phyloP scores from a whole-genome alignment of 2,329 filamentous ascomycete species.

The Chrysoporthe deuterocubensis region DNA sequence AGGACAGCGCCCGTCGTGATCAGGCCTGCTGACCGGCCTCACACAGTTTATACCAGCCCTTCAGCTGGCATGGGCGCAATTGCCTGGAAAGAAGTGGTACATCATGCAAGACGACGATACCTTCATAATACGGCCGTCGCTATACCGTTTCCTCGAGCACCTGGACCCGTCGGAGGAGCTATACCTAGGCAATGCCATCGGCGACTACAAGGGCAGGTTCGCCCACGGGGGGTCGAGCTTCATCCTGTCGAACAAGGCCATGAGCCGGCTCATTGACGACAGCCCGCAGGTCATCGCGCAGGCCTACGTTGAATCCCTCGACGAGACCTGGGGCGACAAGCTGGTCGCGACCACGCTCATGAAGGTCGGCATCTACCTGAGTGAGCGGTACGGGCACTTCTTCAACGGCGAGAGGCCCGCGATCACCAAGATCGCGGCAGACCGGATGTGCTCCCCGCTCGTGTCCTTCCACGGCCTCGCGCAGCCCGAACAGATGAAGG shows the following conservation, averaged over 20 bases:
- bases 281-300: constrained; percentile 47
- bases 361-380: constrained; percentile 57
- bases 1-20: not conserved
- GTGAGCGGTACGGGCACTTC: constrained; percentile 56
- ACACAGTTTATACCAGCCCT: constrained; percentile 58
- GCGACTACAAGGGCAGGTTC: constrained; percentile 59
- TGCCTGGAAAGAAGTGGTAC: constrained; percentile 63
- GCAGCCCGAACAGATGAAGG: constrained; percentile 49
- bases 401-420: constrained; percentile 60
- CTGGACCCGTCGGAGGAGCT: constrained; percentile 51
- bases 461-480: constrained; percentile 58
- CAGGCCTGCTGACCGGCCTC: not conserved
- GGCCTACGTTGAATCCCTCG: constrained; percentile 52
- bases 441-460: constrained; percentile 58
- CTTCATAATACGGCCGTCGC: constrained; percentile 54
- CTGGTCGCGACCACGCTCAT: constrained; percentile 58
- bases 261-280: constrained; percentile 49
- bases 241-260: constrained; percentile 54
- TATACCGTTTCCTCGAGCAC: constrained; percentile 53
- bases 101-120: constrained; percentile 63
- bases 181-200: constrained; percentile 61
- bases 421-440: constrained; percentile 52
- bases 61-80: constrained; percentile 52
- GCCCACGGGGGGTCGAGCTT: constrained; percentile 61
- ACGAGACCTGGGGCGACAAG: constrained; percentile 58